Evolutionary conservation across 2,329 filamentous ascomycete genomes (phyloP).

Genomic region (Metarhizium humberi): DNA sequence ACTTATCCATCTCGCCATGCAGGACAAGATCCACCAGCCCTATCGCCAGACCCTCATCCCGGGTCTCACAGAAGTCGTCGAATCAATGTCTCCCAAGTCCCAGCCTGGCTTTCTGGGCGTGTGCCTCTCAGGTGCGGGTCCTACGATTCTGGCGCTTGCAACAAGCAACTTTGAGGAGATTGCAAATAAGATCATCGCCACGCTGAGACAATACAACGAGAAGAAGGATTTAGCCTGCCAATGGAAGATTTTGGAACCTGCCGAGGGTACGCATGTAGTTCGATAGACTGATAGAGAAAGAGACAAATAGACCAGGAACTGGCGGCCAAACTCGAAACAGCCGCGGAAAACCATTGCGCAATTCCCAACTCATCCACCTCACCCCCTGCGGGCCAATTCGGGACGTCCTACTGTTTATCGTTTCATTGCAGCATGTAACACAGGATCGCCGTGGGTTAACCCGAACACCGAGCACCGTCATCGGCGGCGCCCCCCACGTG

Average conservation of each 20-base stretch:
- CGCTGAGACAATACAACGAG: slow-evolving; percentile 53
- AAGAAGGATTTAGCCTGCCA: slow-evolving; percentile 64
- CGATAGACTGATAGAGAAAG: slow-evolving; percentile 15
- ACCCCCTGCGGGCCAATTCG: not conserved
- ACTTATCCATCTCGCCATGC: slow-evolving; percentile 96
- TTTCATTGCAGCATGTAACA: not conserved
- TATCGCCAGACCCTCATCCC: slow-evolving; percentile 90
- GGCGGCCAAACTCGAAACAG: not conserved
- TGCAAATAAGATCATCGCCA: slow-evolving; percentile 65
- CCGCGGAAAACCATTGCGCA: not conserved
- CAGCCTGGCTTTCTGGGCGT: slow-evolving; percentile 88
- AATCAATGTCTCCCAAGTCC: slow-evolving; percentile 78
- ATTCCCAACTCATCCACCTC: not conserved
- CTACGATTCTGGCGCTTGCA: slow-evolving; percentile 87
- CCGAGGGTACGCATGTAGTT: slow-evolving; percentile 54
- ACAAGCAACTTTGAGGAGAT: slow-evolving; percentile 85
- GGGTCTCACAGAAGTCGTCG: slow-evolving; percentile 80
- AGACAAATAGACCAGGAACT: not conserved
- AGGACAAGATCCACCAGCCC: slow-evolving; percentile 95
- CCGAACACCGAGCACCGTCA: slow-evolving; percentile 6
- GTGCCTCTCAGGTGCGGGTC: slow-evolving; percentile 88
- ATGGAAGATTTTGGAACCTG: slow-evolving; percentile 84
- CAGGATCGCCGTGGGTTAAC: slow-evolving; percentile 2
- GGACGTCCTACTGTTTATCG: not conserved
- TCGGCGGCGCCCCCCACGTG: not conserved